Evolutionary conservation across 169 alveolate species (phyloP), one percentile per base, ranked within the genome.

Genomic region (Plasmodium blacklocki): DNA sequence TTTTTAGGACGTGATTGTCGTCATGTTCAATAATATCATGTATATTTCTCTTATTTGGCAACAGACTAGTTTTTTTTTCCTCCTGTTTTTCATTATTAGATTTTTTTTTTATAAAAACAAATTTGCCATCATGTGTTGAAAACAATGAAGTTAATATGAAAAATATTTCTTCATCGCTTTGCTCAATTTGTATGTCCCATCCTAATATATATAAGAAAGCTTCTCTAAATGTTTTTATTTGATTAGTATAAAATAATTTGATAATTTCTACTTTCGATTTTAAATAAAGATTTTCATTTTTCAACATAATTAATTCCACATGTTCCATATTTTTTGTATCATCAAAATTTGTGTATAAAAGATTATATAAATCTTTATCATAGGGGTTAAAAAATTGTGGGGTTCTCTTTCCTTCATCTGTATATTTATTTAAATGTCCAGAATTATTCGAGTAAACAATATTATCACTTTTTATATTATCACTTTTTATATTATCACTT

Each of bases 111-210:
- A 85, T 85, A 59, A 85, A 85, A 2, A 85, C 15, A 63, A 85
- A 85, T 15, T 85, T 54, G 14, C 91, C 91, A 85, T 85, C 91
- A 63, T 85, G 91, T 12, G 91, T 85, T 2, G 91, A 68, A 66
- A 85, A 85, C n/a, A 85, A 23, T 1, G 91, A 85, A 3, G 91
- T 85, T 9, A 85, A 18, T n/a, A 85, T 85, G 50, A 85, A 85
- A 50, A 85, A 85, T 9, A 85, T 59, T 7, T 85, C 91, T 15
- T 85, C 87, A 71, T 85, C 54, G 32, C 11, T 85, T 19, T 85
- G 87, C 47, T 85, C 91, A n/a, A 85, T 71, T 71, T 68, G 74
- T 23, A 85, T 71, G 19, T 85, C 91, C 91, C 91, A 85, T 12
- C 91, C 91, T 43, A 85, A 39, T 11, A 85, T 68, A 64, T 85